Conservation (phyloP, 2,329 filamentous ascomycete genomes). For the Xylaria sp. region DNA sequence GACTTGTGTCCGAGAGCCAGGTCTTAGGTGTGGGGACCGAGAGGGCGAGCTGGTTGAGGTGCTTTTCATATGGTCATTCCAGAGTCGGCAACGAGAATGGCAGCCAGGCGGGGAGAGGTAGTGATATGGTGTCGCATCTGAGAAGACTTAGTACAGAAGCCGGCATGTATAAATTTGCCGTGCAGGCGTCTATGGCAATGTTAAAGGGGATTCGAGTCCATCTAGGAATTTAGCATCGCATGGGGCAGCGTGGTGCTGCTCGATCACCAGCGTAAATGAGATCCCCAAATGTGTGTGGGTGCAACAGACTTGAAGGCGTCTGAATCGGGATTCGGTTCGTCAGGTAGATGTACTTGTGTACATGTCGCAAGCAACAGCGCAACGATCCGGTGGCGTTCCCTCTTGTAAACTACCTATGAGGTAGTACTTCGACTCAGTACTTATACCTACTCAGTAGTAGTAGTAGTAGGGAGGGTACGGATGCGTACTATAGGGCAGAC, state of each 20-base stretch:
- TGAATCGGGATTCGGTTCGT: conserved; percentile 16
- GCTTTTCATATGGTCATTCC: conserved; percentile 15
- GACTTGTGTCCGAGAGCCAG: conserved; percentile 4
- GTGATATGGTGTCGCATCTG: conserved; percentile 36
- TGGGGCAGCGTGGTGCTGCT: conserved; percentile 37
- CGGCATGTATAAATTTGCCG: conserved; percentile 33
- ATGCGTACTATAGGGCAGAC: too few species aligned
- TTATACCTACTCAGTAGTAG: too few species aligned
- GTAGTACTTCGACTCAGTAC: too few species aligned
- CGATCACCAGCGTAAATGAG: conserved; percentile 42
- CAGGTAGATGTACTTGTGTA: conserved; percentile 20
- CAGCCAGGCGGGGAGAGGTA: conserved; percentile 5
- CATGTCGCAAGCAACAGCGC: conserved; percentile 6
- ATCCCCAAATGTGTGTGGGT: conserved; percentile 40
- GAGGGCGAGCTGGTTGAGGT: conserved; percentile 1
- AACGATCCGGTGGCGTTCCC: not conserved
- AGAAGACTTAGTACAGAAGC: conserved; percentile 32
- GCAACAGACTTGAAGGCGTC: conserved; percentile 11
- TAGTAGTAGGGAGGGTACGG: too few species aligned
- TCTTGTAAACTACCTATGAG: too few species aligned
- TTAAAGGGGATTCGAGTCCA: conserved; percentile 42
- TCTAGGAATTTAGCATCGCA: conserved; percentile 39
- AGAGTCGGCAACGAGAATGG: not conserved
- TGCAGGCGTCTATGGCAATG: conserved; percentile 42
- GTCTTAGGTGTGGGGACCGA: conserved; percentile 24